phyloP scores from a whole-genome alignment of 306 rosid genomes.

The Sindora glabra region DNA sequence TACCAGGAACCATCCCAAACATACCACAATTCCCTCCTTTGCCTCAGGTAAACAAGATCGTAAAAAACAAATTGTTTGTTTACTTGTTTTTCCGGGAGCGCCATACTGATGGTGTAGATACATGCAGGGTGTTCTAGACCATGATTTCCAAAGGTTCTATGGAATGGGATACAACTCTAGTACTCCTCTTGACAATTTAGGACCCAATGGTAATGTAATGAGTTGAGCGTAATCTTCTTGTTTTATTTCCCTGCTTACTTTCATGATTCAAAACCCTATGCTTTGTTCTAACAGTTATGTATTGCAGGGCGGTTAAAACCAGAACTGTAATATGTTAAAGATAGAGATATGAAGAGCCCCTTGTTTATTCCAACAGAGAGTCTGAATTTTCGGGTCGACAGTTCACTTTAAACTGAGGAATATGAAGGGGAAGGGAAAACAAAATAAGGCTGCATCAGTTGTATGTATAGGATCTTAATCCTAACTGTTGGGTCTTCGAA shows the following conservation, averaged over 20 bases:
- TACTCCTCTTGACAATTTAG: too few relatives aligned
- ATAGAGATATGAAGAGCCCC: too few relatives aligned
- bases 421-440: too few relatives aligned
- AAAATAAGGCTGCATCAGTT: constrained; percentile 26
- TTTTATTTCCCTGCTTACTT: neutral
- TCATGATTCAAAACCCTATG: neutral
- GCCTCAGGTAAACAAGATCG: constrained; percentile 64
- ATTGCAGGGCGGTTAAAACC: constrained; percentile 69
- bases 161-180: constrained; percentile 84
- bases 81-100: neutral
- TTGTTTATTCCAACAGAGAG: constrained; percentile 25
- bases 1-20: constrained; percentile 54
- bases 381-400: constrained; percentile 34
- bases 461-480: constrained; percentile 75
- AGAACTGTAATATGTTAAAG: constrained; percentile 38
- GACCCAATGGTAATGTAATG: constrained; percentile 82
- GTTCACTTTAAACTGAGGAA: too few relatives aligned
- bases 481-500: constrained; percentile 75
- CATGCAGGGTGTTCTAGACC: constrained; percentile 47
- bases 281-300: constrained; percentile 18
- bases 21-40: constrained; percentile 58
- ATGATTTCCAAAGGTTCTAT: constrained; percentile 72
- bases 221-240: constrained; percentile 3
- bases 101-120: constrained; percentile 19
- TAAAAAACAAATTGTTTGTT: constrained; percentile 2